These are phyloP conservation scores for Dacryopinax primogenitus DNA, from an alignment of 768 basidiomycete genomes.

Conservation along the genomic window DNA sequence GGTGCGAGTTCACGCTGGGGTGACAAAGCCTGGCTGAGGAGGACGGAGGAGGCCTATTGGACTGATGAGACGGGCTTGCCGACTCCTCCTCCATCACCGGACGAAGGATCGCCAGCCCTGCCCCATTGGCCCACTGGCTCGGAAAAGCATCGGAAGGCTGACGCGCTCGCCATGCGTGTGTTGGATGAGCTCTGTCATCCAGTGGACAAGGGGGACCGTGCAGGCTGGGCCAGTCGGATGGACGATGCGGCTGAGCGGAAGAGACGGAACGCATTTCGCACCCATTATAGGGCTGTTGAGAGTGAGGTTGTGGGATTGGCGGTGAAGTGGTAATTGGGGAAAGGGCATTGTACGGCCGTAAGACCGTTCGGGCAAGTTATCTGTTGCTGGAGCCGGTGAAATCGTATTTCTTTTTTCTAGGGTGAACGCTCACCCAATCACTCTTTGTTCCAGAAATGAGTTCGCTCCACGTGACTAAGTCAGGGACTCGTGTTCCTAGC, in stretches of 20 bases:
- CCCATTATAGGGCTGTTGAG: conserved; percentile 72
- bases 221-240: conserved; percentile 30
- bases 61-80: conserved; percentile 27
- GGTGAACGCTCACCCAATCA: too few relatives aligned
- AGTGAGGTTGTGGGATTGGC: conserved; percentile 67
- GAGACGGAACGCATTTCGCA: conserved; percentile 48
- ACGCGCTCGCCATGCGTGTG: conserved; percentile 31
- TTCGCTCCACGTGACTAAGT: too few relatives aligned
- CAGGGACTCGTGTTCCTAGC: too few relatives aligned
- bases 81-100: conserved; percentile 38
- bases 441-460: too few relatives aligned
- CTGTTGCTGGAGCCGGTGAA: too few relatives aligned
- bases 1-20: conserved; percentile 50
- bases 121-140: background rate
- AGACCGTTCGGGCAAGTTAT: too few relatives aligned
- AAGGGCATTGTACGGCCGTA: too few relatives aligned
- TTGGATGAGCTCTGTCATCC: conserved; percentile 33
- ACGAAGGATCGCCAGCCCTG: background rate
- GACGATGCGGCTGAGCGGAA: conserved; percentile 35
- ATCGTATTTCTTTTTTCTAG: too few relatives aligned
- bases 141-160: conserved; percentile 21
- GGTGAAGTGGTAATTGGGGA: too few relatives aligned
- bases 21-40: conserved; percentile 66
- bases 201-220: conserved; percentile 10
- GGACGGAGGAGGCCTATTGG: conserved; percentile 81